Conservation (phyloP, 2,329 filamentous ascomycete genomes). For the Neofusicoccum kwambonambiense region DNA sequence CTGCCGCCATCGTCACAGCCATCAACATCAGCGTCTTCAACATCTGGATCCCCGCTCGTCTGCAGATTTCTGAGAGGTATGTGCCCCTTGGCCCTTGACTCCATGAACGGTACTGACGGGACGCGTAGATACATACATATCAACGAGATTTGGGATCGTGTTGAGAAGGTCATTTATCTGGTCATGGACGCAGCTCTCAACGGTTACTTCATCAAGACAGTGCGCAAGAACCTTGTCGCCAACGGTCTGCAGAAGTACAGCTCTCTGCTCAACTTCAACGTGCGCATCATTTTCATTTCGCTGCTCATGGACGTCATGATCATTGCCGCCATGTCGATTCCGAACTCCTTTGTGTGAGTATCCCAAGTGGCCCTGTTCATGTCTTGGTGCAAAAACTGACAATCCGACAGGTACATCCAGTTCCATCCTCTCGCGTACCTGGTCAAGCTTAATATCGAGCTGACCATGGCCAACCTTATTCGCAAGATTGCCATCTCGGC, state of each 20-base stretch:
- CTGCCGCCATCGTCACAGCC: slow-evolving; percentile 36
- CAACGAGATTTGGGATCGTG: slow-evolving; percentile 41
- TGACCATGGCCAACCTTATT: slow-evolving; percentile 54
- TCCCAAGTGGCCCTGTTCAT: not conserved
- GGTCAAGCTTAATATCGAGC: slow-evolving; percentile 53
- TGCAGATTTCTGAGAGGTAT: slow-evolving; percentile 31
- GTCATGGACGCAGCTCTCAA: slow-evolving; percentile 38
- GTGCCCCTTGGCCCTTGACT: not conserved
- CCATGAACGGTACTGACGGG: not conserved
- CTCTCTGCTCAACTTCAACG: slow-evolving; percentile 51
- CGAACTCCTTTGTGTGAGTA: slow-evolving; percentile 45
- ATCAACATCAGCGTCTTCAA: slow-evolving; percentile 40
- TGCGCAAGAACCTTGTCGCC: slow-evolving; percentile 48
- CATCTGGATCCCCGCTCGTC: slow-evolving; percentile 42
- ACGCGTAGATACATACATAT: slow-evolving; percentile 28
- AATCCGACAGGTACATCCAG: slow-evolving; percentile 44
- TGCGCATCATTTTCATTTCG: slow-evolving; percentile 50
- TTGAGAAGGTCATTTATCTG: slow-evolving; percentile 39
- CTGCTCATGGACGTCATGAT: slow-evolving; percentile 52
- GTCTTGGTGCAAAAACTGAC: not conserved
- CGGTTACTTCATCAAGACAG: slow-evolving; percentile 42
- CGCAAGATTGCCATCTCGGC: slow-evolving; percentile 28
- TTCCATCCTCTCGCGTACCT: slow-evolving; percentile 52
- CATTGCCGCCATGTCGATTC: slow-evolving; percentile 49
- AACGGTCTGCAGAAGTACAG: slow-evolving; percentile 54